phyloP scores from a whole-genome alignment of 2,329 filamentous ascomycete species.

The Fusarium sp. region DNA sequence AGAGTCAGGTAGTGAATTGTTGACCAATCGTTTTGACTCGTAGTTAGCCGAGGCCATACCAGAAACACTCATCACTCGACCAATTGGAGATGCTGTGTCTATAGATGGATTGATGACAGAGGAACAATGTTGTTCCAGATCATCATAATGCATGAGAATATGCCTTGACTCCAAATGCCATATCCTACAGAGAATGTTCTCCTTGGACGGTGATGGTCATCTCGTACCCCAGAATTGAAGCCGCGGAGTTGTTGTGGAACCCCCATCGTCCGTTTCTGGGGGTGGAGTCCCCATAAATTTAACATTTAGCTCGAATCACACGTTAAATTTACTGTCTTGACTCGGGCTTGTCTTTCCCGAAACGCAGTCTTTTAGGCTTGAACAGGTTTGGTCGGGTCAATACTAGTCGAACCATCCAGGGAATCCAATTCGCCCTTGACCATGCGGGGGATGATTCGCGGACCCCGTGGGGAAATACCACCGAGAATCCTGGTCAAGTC shows the following conservation, averaged over 20 bases:
- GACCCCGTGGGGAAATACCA: slow-evolving; percentile 33
- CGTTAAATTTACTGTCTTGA: neutral
- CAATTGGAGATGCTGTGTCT: neutral
- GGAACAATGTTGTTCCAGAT: neutral
- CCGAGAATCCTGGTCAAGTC: slow-evolving; percentile 23
- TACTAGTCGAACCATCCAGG: neutral
- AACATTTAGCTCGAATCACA: neutral
- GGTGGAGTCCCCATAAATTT: neutral
- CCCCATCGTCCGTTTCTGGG: slow-evolving; percentile 12
- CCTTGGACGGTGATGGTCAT: neutral
- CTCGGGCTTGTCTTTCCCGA: slow-evolving; percentile 10
- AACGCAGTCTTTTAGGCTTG: neutral
- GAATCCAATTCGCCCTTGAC: neutral
- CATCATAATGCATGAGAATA: neutral
- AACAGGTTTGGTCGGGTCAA: slow-evolving; percentile 18
- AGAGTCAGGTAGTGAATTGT: neutral
- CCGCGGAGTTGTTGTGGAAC: slow-evolving; percentile 6
- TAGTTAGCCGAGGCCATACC: slow-evolving; percentile 14
- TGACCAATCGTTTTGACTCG: slow-evolving; percentile 13
- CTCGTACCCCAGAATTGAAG: slow-evolving; percentile 23
- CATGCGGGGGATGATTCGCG: slow-evolving; percentile 34
- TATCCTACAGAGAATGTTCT: neutral
- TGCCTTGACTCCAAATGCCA: neutral
- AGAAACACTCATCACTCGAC: neutral
- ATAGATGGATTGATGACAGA: neutral